Conservation (phyloP, 2,329 filamentous ascomycete species). For the Apiospora sp. region DNA sequence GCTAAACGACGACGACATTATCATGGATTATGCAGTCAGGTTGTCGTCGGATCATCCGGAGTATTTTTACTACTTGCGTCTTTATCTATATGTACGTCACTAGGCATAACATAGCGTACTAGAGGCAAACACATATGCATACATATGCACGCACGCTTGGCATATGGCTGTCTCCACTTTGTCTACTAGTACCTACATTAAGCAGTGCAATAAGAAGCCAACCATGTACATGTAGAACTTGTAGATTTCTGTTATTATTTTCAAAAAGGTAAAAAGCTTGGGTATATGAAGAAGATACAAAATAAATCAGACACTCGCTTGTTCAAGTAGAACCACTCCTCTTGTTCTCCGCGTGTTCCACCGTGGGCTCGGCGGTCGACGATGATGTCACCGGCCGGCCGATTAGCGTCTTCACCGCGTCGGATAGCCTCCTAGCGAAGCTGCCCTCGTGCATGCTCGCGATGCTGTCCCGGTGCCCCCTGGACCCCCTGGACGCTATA, state of each 20-base stretch:
- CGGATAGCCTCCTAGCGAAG: conserved; percentile 37
- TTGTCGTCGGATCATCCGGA: background rate
- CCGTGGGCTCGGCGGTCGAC: conserved; percentile 30
- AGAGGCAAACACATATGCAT: conserved; percentile 8
- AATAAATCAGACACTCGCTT: background rate
- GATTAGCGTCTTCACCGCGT: conserved; percentile 33
- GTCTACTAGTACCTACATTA: background rate
- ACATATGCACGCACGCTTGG: background rate
- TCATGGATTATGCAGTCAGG: conserved; percentile 21
- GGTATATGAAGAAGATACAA: conserved; percentile 13
- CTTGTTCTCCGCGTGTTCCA: conserved; percentile 36
- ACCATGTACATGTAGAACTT: background rate
- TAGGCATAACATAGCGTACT: background rate
- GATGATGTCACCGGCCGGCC: conserved; percentile 32
- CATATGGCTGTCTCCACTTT: background rate
- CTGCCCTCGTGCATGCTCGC: conserved; percentile 32
- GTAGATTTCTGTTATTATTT: conserved; percentile 8
- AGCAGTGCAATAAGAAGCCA: background rate
- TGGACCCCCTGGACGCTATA: conserved; percentile 41
- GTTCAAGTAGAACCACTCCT: conserved; percentile 30
- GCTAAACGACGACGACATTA: background rate
- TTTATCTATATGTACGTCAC: background rate
- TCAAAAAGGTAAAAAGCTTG: conserved; percentile 17
- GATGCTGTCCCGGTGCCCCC: conserved; percentile 34
- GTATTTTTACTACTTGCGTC: background rate